Percentiles rank a stretch among this genome's conserved stretches.
Conservation (phyloP, 768 basidiomycete species). For the Coprinopsis sp. region DNA sequence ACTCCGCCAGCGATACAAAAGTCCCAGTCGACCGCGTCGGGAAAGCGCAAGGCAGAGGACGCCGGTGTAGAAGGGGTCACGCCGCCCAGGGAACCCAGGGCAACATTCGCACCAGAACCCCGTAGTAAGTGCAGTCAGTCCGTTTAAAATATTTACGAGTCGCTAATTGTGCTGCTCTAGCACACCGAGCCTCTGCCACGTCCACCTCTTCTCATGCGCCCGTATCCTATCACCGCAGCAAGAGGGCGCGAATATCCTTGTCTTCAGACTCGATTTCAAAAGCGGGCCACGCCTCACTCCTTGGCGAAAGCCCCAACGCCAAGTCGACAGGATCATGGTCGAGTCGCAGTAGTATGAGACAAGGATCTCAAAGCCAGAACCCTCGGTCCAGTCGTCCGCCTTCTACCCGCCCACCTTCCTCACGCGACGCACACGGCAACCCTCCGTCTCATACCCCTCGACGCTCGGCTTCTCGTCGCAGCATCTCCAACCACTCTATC, state of each 20-base stretch:
- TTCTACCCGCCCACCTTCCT: conserved; percentile 19
- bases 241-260: conserved; percentile 58
- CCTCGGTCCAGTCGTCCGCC: conserved; percentile 17
- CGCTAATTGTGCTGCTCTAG: conserved; percentile 23
- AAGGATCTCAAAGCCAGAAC: conserved; percentile 13
- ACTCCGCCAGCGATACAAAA: conserved; percentile 30
- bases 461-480: conserved; percentile 39
- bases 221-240: conserved; percentile 63
- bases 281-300: conserved; percentile 19
- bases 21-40: conserved; percentile 33
- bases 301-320: conserved; percentile 25
- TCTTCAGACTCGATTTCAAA: conserved; percentile 35
- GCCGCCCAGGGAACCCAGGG: conserved; percentile 57
- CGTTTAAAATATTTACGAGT: neutral
- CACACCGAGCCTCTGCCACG: conserved; percentile 47
- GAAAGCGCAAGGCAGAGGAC: conserved; percentile 74
- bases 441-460: conserved; percentile 18
- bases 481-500: conserved; percentile 69
- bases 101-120: conserved; percentile 63
- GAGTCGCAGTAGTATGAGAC: conserved; percentile 31
- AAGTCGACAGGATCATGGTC: conserved; percentile 45
- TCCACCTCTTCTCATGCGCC: conserved; percentile 52
- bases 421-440: conserved; percentile 19
- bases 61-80: conserved; percentile 51
- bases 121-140: conserved; percentile 44